A percentile compares a stretch with the other conserved stretches of the same genome.
Conservation (phyloP, 495 filamentous ascomycete species). For the Hypomontagnella monticulosa region DNA sequence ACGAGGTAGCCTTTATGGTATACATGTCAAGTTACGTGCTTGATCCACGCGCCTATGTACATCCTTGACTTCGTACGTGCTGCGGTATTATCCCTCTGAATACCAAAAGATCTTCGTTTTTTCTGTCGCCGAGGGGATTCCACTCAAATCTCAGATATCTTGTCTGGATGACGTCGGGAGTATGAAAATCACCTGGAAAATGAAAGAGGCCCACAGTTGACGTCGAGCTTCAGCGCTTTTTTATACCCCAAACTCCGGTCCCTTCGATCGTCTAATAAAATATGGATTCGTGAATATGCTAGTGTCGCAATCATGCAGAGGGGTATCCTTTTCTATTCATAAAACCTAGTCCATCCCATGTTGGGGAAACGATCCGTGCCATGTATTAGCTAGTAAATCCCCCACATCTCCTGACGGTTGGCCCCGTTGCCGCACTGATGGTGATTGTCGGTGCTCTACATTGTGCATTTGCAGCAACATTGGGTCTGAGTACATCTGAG, state of each 20-base stretch:
- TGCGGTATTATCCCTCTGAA: slow-evolving; percentile 4
- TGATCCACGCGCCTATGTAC: slow-evolving; percentile 29
- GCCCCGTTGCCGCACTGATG: slow-evolving; percentile 36
- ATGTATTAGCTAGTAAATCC: slow-evolving; percentile 51
- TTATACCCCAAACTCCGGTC: slow-evolving; percentile 30
- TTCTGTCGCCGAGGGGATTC: slow-evolving; percentile 8
- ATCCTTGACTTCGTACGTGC: slow-evolving; percentile 8
- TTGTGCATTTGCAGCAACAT: slow-evolving; percentile 43
- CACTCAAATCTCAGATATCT: slow-evolving; percentile 2
- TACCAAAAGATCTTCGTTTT: slow-evolving; percentile 11
- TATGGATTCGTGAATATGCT: slow-evolving; percentile 16
- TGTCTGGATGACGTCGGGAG: slow-evolving; percentile 20
- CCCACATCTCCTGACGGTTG: slow-evolving; percentile 52
- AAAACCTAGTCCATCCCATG: slow-evolving; percentile 44
- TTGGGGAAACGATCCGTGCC: slow-evolving; percentile 47
- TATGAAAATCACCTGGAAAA: slow-evolving; percentile 20
- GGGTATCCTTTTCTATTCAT: slow-evolving; percentile 46
- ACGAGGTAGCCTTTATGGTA: background rate
- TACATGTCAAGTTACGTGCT: slow-evolving; percentile 25
- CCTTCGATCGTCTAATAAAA: slow-evolving; percentile 32
- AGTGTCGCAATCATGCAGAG: slow-evolving; percentile 37
- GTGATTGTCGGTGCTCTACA: slow-evolving; percentile 35
- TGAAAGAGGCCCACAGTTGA: slow-evolving; percentile 17
- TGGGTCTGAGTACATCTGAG: slow-evolving; percentile 52
- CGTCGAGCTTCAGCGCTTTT: slow-evolving; percentile 27